phyloP scores from a whole-genome alignment of 2,329 filamentous ascomycete genomes.

The Atkinsonella texensis region DNA sequence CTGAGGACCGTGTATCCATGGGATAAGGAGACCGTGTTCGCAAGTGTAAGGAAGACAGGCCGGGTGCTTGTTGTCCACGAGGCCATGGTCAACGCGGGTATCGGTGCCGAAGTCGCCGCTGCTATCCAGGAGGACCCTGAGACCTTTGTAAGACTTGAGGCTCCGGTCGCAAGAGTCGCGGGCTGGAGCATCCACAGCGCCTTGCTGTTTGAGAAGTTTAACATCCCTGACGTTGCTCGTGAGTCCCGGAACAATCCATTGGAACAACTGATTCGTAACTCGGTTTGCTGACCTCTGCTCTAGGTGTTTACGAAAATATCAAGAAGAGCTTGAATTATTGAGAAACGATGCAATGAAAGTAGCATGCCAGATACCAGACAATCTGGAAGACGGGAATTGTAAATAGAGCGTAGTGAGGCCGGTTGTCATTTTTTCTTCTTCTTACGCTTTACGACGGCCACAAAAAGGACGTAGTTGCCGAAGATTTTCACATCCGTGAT shows the following conservation, averaged over 20 bases:
- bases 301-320: constrained; percentile 61
- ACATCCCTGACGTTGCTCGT: constrained; percentile 79
- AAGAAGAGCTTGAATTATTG: constrained; percentile 55
- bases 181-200: constrained; percentile 85
- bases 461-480: no score
- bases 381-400: background rate
- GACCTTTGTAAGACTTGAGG: constrained; percentile 73
- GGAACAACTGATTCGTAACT: background rate
- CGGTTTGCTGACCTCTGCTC: background rate
- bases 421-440: background rate
- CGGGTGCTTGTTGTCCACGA: constrained; percentile 83
- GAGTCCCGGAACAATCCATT: constrained; percentile 30
- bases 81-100: constrained; percentile 78
- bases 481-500: no score
- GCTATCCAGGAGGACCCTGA: constrained; percentile 67
- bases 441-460: no score
- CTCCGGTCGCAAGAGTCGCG: constrained; percentile 71
- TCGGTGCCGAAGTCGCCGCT: constrained; percentile 81
- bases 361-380: background rate
- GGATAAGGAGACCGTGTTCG: constrained; percentile 70
- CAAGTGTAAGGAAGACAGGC: constrained; percentile 79
- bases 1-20: constrained; percentile 82
- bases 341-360: background rate
- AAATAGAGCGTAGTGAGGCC: background rate
- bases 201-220: constrained; percentile 66